phyloP scores from a whole-genome alignment of 352 stramenopile genomes.

The Pilasporangium apinafurcum region DNA sequence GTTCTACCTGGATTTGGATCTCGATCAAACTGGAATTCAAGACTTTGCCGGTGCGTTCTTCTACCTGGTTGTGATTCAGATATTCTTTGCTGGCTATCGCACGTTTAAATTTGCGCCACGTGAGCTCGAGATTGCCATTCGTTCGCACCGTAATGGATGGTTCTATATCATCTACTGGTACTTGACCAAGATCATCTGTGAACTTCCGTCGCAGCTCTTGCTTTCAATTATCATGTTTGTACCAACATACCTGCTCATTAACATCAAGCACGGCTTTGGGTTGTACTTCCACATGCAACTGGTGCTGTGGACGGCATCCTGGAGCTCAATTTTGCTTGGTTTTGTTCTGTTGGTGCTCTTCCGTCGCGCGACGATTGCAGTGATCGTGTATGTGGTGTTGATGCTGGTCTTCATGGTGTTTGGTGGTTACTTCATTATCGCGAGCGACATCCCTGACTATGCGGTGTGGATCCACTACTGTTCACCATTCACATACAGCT shows the following conservation, averaged over 20 bases:
- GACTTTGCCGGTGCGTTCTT: slow-evolving; percentile 38
- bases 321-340: slow-evolving; percentile 15
- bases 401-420: slow-evolving; percentile 43
- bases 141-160: slow-evolving; percentile 31
- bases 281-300: slow-evolving; percentile 33
- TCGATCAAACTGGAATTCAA: slow-evolving; percentile 33
- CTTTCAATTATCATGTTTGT: slow-evolving; percentile 29
- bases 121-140: slow-evolving; percentile 19
- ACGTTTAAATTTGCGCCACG: slow-evolving; percentile 12
- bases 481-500: slow-evolving; percentile 50
- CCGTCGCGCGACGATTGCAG: slow-evolving; percentile 19
- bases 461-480: slow-evolving; percentile 57
- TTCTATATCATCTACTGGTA: slow-evolving; percentile 40
- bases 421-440: slow-evolving; percentile 42
- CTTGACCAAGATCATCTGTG: slow-evolving; percentile 38
- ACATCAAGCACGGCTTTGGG: slow-evolving; percentile 15
- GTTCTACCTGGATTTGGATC: slow-evolving; percentile 37
- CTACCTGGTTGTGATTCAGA: slow-evolving; percentile 34
- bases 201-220: slow-evolving; percentile 36
- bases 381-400: slow-evolving; percentile 31
- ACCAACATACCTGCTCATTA: slow-evolving; percentile 38
- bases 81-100: slow-evolving; percentile 13
- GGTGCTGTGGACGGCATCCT: slow-evolving; percentile 23
- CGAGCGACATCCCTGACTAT: slow-evolving; percentile 22
- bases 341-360: slow-evolving; percentile 35